phyloP scores from a whole-genome alignment of 2,329 filamentous ascomycete genomes.

The Microdochium paspali region DNA sequence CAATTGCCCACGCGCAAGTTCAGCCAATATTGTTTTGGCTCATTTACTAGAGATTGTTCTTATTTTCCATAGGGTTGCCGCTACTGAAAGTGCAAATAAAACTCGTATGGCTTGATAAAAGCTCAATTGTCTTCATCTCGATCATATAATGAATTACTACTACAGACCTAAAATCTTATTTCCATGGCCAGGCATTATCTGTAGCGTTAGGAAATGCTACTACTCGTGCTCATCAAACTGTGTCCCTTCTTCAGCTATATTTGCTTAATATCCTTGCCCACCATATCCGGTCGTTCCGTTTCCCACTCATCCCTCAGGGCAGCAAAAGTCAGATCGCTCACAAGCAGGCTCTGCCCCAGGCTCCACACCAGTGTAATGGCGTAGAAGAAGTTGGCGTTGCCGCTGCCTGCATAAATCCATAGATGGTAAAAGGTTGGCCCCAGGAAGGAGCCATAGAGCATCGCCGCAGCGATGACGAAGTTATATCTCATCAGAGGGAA shows the following conservation, averaged over 20 bases:
- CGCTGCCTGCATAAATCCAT: slow-evolving; percentile 96
- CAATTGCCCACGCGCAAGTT: no score
- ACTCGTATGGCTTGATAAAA: no score
- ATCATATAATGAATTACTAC: no score
- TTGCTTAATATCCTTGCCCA: slow-evolving; percentile 77
- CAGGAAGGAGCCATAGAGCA: slow-evolving; percentile 81
- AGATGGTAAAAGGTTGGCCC: slow-evolving; percentile 94
- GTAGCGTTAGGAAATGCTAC: no score
- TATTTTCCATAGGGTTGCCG: no score
- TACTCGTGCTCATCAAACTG: no score
- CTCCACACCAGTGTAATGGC: slow-evolving; percentile 99
- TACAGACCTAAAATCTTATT: no score
- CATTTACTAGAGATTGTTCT: no score
- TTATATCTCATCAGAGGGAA: slow-evolving; percentile 91
- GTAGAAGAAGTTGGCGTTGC: slow-evolving; percentile 99
- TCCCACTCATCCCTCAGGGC: slow-evolving; percentile 91
- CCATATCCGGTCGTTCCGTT: slow-evolving; percentile 80
- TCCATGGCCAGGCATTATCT: no score
- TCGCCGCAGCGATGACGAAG: slow-evolving; percentile 72
- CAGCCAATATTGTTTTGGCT: no score
- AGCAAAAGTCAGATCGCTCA: slow-evolving; percentile 83
- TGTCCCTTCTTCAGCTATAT: slow-evolving; percentile 54
- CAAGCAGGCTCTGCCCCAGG: slow-evolving; percentile 73
- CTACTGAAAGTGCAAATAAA: no score
- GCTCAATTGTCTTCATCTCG: no score